Conservation (phyloP, 345 rosid genomes). For the Syzygium aromaticum region DNA sequence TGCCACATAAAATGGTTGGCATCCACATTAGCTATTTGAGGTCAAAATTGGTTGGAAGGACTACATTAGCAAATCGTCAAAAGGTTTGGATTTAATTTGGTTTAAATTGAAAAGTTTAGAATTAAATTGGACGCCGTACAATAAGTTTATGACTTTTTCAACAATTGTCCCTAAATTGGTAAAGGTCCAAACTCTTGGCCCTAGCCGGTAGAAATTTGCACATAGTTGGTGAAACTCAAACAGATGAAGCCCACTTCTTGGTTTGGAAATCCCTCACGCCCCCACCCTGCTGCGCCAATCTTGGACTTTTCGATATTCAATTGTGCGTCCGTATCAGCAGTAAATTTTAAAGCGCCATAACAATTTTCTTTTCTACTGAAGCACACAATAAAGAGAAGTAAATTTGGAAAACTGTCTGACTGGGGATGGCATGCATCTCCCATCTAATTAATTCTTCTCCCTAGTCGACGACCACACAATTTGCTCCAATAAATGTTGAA, state of each 20-base stretch:
- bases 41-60: background rate
- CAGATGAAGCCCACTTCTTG: background rate
- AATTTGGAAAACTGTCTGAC: background rate
- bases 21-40: background rate
- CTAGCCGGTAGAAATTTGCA: background rate
- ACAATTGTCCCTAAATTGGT: background rate
- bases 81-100: background rate
- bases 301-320: background rate
- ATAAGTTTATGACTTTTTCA: background rate
- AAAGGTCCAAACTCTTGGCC: background rate
- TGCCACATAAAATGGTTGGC: fast-evolving
- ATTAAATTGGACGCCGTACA: fast-evolving
- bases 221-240: background rate
- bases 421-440: background rate
- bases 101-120: no score
- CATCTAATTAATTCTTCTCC: background rate
- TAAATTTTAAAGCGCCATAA: background rate
- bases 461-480: background rate
- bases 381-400: background rate
- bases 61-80: background rate
- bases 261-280: background rate
- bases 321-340: background rate
- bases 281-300: background rate
- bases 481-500: background rate
- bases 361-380: background rate